These are phyloP conservation scores for Lumnitzera littorea DNA, from an alignment of 345 rosid genomes.

Conservation along the genomic window DNA sequence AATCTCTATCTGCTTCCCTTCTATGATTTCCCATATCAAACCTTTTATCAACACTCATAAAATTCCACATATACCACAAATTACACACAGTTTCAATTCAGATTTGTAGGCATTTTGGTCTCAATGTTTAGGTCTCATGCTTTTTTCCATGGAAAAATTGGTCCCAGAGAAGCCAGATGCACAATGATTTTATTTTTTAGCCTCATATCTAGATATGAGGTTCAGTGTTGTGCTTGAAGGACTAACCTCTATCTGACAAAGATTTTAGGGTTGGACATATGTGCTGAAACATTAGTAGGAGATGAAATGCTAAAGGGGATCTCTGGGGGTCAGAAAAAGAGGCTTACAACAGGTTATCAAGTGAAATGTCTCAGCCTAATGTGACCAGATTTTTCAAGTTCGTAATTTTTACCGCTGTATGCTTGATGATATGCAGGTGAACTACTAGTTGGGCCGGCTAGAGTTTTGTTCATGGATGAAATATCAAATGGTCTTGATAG, in stretches of 20 bases:
- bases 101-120: too few relatives aligned
- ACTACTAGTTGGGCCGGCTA: slow-evolving; percentile 89
- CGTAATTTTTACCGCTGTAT: neutral
- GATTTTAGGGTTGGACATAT: slow-evolving; percentile 96
- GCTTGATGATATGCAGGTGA: slow-evolving; percentile 53
- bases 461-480: slow-evolving; percentile 97
- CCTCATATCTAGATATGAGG: too few relatives aligned
- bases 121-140: too few relatives aligned
- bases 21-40: neutral
- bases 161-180: too few relatives aligned
- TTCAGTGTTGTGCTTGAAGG: neutral
- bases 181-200: too few relatives aligned
- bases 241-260: slow-evolving; percentile 46
- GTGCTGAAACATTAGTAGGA: slow-evolving; percentile 95
- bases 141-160: too few relatives aligned
- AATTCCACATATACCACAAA: too few relatives aligned
- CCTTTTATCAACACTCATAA: too few relatives aligned
- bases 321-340: slow-evolving; percentile 98
- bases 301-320: slow-evolving; percentile 99
- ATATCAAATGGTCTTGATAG: slow-evolving; percentile 97
- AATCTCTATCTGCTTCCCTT: slow-evolving; percentile 23
- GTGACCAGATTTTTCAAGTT: too few relatives aligned
- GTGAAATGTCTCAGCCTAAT: too few relatives aligned
- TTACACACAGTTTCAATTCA: too few relatives aligned
- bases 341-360: slow-evolving; percentile 80